Percentiles rank a stretch among this genome's conserved stretches.
Conservation (phyloP, 352 stramenopile species). For the Globisporangium canariense region DNA sequence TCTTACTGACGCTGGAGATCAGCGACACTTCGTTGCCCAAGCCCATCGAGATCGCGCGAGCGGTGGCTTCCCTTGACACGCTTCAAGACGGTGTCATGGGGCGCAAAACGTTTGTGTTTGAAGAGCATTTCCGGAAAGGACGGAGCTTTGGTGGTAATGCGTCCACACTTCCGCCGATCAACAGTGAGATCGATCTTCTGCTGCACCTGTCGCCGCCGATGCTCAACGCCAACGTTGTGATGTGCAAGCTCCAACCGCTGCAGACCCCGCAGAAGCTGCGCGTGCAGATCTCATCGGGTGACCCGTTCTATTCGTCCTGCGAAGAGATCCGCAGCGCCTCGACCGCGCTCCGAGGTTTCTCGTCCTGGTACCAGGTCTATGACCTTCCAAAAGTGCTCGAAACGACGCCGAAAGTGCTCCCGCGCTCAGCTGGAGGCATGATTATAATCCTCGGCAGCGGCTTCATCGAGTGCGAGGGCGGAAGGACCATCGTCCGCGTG, state of each 20-base stretch:
- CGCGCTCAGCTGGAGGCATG: constrained; percentile 51
- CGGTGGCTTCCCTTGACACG: constrained; percentile 28
- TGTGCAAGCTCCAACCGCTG: constrained; percentile 30
- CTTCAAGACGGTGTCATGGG: constrained; percentile 41
- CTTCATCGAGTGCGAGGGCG: constrained; percentile 38
- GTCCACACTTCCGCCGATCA: background rate
- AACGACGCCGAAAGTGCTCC: constrained; percentile 46
- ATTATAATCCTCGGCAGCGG: constrained; percentile 36
- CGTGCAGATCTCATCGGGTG: constrained; percentile 64
- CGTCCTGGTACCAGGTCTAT: constrained; percentile 42
- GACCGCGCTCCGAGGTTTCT: background rate
- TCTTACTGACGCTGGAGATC: constrained; percentile 52
- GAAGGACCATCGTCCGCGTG: constrained; percentile 36
- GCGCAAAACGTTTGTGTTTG: constrained; percentile 27
- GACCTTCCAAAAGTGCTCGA: constrained; percentile 34
- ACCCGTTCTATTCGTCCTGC: constrained; percentile 45
- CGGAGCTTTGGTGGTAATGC: constrained; percentile 15
- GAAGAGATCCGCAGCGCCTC: constrained; percentile 13
- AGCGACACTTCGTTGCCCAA: constrained; percentile 30
- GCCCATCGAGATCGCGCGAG: constrained; percentile 42
- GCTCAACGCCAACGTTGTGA: constrained; percentile 35
- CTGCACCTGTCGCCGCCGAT: constrained; percentile 60
- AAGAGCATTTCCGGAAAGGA: constrained; percentile 55
- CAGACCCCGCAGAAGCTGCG: constrained; percentile 30
- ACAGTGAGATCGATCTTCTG: constrained; percentile 52